phyloP scores from a whole-genome alignment of 371 early-diverging fungal genomes.

The Nematocida major region DNA sequence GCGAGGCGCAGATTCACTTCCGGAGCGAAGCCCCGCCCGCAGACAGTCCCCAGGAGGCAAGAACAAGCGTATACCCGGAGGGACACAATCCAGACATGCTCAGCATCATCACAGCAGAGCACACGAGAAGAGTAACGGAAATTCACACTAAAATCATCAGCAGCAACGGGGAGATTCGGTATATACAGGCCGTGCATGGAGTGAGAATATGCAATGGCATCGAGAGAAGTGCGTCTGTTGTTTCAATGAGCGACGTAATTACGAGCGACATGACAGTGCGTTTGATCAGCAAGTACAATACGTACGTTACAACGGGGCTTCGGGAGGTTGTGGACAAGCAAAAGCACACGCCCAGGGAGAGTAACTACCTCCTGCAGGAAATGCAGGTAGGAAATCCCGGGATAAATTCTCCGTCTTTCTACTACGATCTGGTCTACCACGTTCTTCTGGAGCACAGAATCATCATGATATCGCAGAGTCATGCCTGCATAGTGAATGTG shows the following conservation, averaged over 20 bases:
- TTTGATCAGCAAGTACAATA: conserved; percentile 35
- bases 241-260: neutral
- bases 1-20: neutral
- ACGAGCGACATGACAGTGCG: neutral
- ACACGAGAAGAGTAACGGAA: conserved; percentile 4
- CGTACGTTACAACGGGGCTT: conserved; percentile 22
- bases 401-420: neutral
- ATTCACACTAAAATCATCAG: conserved; percentile 27
- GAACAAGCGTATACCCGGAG: neutral
- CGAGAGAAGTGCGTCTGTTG: conserved; percentile 2
- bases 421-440: conserved; percentile 36
- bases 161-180: neutral
- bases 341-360: neutral
- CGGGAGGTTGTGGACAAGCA: conserved; percentile 13
- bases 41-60: neutral
- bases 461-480: conserved; percentile 3
- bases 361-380: conserved; percentile 29
- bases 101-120: neutral
- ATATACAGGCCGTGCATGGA: conserved; percentile 6
- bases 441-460: conserved; percentile 40
- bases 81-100: neutral
- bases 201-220: conserved; percentile 21
- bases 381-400: conserved; percentile 17
- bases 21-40: neutral
- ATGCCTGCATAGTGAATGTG: conserved; percentile 3